Conservation (phyloP, 2,329 filamentous ascomycete genomes). For the Xylariaceae sp. region DNA sequence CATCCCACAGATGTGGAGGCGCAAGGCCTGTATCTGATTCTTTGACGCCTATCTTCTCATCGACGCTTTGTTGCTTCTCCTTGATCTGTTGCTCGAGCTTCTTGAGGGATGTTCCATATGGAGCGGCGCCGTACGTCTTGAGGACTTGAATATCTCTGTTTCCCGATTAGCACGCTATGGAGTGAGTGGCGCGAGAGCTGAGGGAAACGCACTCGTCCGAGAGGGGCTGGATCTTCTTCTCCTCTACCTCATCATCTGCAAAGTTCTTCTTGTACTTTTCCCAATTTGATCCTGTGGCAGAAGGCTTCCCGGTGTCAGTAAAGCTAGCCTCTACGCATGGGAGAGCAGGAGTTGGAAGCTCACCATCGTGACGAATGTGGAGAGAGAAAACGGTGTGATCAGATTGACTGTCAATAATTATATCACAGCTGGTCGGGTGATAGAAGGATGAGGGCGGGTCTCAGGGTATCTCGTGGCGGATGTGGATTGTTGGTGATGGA, state of each 20-base stretch:
- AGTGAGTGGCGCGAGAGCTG: not conserved
- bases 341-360: slow-evolving; percentile 2
- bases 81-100: slow-evolving; percentile 99
- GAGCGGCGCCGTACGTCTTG: slow-evolving; percentile 97
- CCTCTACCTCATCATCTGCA: slow-evolving; percentile 92
- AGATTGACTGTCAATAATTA: slow-evolving; percentile 3
- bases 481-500: not conserved
- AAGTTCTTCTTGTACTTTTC: slow-evolving; percentile 99
- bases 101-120: slow-evolving; percentile 89
- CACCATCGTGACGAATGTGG: slow-evolving; percentile 22
- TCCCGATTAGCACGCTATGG: slow-evolving; percentile 14
- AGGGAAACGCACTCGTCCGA: slow-evolving; percentile 77
- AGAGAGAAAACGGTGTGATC: not conserved
- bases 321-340: slow-evolving; percentile 1
- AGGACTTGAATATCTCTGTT: slow-evolving; percentile 95
- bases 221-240: slow-evolving; percentile 99
- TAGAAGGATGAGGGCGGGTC: not conserved
- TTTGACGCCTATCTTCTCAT: slow-evolving; percentile 96
- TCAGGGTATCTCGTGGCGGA: slow-evolving; percentile 1
- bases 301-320: slow-evolving; percentile 58
- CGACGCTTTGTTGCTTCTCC: slow-evolving; percentile 95
- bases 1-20: slow-evolving; percentile 97
- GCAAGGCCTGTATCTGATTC: slow-evolving; percentile 98
- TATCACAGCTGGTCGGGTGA: slow-evolving; percentile 4
- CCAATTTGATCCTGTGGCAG: slow-evolving; percentile 90